These are phyloP conservation scores for Diaporthe sp. DNA, from an alignment of 2,329 filamentous ascomycete species.

Conservation along the genomic window DNA sequence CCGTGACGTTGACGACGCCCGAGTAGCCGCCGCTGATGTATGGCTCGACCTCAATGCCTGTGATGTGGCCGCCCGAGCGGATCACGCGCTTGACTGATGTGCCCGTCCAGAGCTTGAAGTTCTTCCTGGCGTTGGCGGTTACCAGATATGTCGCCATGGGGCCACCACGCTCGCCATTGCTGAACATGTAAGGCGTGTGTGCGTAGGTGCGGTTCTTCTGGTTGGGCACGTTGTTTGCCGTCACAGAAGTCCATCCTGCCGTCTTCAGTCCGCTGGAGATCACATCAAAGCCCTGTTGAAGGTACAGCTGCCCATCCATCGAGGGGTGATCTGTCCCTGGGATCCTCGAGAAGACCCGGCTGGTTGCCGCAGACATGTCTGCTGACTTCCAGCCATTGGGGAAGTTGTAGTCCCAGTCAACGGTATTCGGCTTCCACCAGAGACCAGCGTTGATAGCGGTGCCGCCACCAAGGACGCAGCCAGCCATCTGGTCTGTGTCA, in stretches of 20 bases:
- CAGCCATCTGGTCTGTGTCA: constrained; percentile 76
- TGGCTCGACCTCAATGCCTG: constrained; percentile 76
- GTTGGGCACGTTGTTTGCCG: constrained; percentile 66
- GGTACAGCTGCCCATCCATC: constrained; percentile 74
- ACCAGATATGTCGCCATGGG: constrained; percentile 80
- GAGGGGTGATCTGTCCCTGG: constrained; percentile 77
- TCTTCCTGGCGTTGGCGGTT: constrained; percentile 66
- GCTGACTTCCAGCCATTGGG: constrained; percentile 77
- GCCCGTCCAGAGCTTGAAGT: constrained; percentile 77
- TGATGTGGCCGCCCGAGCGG: constrained; percentile 71
- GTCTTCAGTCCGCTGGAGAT: constrained; percentile 69
- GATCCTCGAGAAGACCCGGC: constrained; percentile 76
- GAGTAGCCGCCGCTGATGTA: constrained; percentile 64
- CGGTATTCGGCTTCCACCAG: constrained; percentile 74
- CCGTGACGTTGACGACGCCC: constrained; percentile 71
- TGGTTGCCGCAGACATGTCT: constrained; percentile 71
- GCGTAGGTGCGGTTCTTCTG: constrained; percentile 76
- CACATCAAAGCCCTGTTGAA: constrained; percentile 75
- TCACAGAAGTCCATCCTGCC: constrained; percentile 73
- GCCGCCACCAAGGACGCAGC: constrained; percentile 73
- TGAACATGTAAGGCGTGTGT: constrained; percentile 76
- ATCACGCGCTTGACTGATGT: constrained; percentile 77
- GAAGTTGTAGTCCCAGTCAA: constrained; percentile 81
- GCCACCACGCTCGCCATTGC: constrained; percentile 74
- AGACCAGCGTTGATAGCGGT: constrained; percentile 73